Evolutionary conservation across 1,284 basidiomycete species (phyloP), one percentile per base, ranked within the genome.

Genomic region (Naganishia sp.): DNA sequence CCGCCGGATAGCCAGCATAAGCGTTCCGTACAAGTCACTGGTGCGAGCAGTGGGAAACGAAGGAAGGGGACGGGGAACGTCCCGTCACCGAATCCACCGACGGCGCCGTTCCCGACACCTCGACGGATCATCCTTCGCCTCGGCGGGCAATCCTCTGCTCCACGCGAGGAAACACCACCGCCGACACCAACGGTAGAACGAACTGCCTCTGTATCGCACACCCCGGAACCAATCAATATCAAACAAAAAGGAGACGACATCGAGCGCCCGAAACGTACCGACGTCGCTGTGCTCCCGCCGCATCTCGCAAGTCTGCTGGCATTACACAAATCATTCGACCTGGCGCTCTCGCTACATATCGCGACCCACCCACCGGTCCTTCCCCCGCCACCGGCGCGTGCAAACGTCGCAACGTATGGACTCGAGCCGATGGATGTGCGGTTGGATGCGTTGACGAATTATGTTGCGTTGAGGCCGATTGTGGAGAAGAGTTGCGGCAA

Each of bases 361-460:
- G 80, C 80, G 3, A 75, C 75, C 2, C 72, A 79, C 50, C 79
- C 79, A 0, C 80, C 80, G 0, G 73, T 80, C 36, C 72, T 80
- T 6, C 78, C 79, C 1, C 77, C 78, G 10, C 75, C 74, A 0
- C 36, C 36, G 9, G 64, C 64, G 1, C 18, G 45, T 4, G 28
- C 49, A 25, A 60, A 67, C 31, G 49, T 43, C 6, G 25, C 64
- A n/a, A 36, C 54, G 33, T 60, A 67, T 50, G 59, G 61, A 16
- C 28, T 64, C 46, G 43, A 50, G 25, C 43, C 64, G 25, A 21
- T 52, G 5, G 71, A 67, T 28, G 67, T 80, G 6, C 65, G 70
- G 9, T 59, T 80, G n/a, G 71, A 75, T 3, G 76, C 76, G 55
- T 65, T 81, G 54, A 78, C 79, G 31, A 79, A 77, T 60, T 72